Evolutionary conservation across 1,284 basidiomycete species (phyloP).

Genomic region (Singerocomus rubriflavus): DNA sequence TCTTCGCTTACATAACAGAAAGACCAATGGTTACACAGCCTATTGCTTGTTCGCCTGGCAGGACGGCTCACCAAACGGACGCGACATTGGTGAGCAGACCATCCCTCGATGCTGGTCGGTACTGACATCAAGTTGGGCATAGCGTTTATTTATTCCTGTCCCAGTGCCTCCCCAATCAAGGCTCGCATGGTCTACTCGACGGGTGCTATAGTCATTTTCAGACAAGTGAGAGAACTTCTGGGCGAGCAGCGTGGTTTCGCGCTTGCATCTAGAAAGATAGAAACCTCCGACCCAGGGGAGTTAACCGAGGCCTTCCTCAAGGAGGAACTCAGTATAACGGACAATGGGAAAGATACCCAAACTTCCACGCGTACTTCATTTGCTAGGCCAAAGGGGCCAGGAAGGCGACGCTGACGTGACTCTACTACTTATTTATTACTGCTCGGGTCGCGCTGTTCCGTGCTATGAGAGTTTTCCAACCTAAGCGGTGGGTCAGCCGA

Average conservation of each 20-base stretch:
- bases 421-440: neutral
- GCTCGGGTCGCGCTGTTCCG: neutral
- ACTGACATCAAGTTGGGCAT: conserved; percentile 9
- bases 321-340: conserved; percentile 47
- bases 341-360: conserved; percentile 7
- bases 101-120: neutral
- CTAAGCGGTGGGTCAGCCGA: conserved; percentile 4
- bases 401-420: conserved; percentile 35
- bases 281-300: conserved; percentile 79
- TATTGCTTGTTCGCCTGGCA: conserved; percentile 79
- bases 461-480: neutral
- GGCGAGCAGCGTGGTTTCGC: conserved; percentile 38
- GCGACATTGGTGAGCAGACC: conserved; percentile 52
- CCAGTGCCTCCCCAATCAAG: conserved; percentile 73
- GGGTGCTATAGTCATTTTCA: conserved; percentile 55
- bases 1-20: conserved; percentile 4
- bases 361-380: conserved; percentile 41
- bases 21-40: conserved; percentile 33
- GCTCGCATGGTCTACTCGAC: conserved; percentile 86
- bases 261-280: conserved; percentile 62
- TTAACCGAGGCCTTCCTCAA: conserved; percentile 62
- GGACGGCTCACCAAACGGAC: conserved; percentile 42
- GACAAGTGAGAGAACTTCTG: conserved; percentile 53
- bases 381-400: conserved; percentile 60
- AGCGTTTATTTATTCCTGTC: conserved; percentile 91